Conservation (phyloP, 495 filamentous ascomycete species). For the Annulohypoxylon maeteangense region DNA sequence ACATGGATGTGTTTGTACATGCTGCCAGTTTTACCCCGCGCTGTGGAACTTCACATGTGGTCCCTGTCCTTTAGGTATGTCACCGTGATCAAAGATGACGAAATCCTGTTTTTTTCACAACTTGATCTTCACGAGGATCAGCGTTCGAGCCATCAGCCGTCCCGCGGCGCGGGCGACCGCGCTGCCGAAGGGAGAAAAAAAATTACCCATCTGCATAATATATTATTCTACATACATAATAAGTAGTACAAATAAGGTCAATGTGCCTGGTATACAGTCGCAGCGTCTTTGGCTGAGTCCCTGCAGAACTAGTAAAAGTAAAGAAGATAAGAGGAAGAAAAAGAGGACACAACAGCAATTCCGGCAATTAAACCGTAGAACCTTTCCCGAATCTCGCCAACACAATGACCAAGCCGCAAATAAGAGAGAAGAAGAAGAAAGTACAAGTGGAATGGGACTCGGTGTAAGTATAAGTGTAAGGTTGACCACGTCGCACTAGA, state of each 20-base stretch:
- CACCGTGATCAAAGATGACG: conserved; percentile 35
- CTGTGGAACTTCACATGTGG: conserved; percentile 13
- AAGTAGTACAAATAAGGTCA: not conserved
- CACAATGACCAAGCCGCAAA: not conserved
- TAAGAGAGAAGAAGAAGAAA: not conserved
- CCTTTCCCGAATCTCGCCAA: not conserved
- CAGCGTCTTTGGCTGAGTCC: conserved; percentile 7
- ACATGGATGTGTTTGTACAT: not conserved
- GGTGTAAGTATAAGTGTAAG: not conserved
- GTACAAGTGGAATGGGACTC: not conserved
- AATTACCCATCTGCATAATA: not conserved
- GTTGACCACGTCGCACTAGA: not conserved
- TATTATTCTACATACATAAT: not conserved
- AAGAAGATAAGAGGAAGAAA: not conserved
- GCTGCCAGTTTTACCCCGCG: conserved; percentile 25
- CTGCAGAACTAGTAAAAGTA: conserved; percentile 5
- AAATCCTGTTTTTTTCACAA: conserved; percentile 35
- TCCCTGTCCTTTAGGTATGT: conserved; percentile 19
- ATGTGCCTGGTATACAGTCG: not conserved
- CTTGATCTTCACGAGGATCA: conserved; percentile 19
- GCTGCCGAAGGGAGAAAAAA: not conserved
- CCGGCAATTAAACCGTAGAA: not conserved
- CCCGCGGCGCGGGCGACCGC: not conserved
- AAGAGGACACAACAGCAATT: not conserved
- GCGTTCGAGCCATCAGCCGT: conserved; percentile 16